Evolutionary conservation across 2,329 filamentous ascomycete species (phyloP).

Genomic region (Fusarium coffeatum): DNA sequence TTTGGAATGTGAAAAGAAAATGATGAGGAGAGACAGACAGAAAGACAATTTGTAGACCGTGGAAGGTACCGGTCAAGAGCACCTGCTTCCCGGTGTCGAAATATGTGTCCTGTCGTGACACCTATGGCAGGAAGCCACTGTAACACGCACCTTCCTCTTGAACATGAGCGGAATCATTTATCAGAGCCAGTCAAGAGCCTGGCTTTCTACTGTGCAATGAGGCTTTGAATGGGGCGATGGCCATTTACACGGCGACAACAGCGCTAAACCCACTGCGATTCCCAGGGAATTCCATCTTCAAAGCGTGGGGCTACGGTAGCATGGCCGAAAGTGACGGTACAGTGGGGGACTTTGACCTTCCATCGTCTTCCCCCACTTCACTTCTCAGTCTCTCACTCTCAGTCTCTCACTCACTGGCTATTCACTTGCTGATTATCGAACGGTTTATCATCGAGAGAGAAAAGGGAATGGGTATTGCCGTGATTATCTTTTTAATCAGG

Average conservation of each 20-base stretch:
- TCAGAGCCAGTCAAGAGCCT: conserved; percentile 9
- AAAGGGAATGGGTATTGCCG: not conserved
- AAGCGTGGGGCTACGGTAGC: conserved; percentile 26
- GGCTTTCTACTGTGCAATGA: conserved; percentile 13
- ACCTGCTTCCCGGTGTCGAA: not conserved
- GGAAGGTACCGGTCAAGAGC: not conserved
- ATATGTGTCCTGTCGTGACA: not conserved
- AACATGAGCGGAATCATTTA: conserved; percentile 14
- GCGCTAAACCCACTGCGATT: conserved; percentile 36
- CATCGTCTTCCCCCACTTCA: conserved; percentile 32
- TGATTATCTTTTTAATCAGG: no score
- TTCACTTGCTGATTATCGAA: not conserved
- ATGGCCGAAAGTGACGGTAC: not conserved
- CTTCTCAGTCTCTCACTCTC: not conserved
- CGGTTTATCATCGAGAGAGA: not conserved
- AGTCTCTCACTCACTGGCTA: not conserved
- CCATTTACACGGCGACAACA: conserved; percentile 6
- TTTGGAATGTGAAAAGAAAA: not conserved
- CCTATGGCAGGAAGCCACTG: not conserved
- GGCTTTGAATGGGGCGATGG: conserved; percentile 17
- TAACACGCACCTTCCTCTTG: conserved; percentile 7
- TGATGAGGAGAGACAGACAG: not conserved
- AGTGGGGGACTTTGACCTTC: conserved; percentile 27
- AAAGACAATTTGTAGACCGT: not conserved
- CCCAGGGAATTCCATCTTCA: conserved; percentile 9